Base-by-base conservation (phyloP, 2,329 filamentous ascomycete species). In the Epichloe bromicola region DNA sequence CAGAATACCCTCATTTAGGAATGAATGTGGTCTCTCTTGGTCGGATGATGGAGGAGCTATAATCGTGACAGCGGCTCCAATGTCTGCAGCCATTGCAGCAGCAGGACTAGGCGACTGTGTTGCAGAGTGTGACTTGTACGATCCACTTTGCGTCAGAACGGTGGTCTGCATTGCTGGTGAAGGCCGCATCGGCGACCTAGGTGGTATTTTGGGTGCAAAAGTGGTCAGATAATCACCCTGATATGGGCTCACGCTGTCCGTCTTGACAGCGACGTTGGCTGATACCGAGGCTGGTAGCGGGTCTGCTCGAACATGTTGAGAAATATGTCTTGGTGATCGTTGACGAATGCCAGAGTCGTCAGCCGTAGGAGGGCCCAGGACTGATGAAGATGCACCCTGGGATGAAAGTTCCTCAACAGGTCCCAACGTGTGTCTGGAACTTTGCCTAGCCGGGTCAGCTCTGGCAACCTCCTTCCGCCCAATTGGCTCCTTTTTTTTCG, bases 291-390 rank as follows among this genome's bases (percentile, higher is more conserved):
- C 26, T 17, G 40, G 37, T 19, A 39, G 8, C 26, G 26, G 12
- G 8, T 40, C 34, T 12, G 38, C n/a, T 14, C 30, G 39, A 23
- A 51, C 8, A 20, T 33, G 38, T 14, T 51, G 48, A 6, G 54
- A 54, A 5, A 62, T 57, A 8, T 71, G 66, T 45, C 71, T 65
- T 15, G 77, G 76, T 2, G 77, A 80, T 44, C 78, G 67, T 56
- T 74, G 70, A 11, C 76, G 70, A 30, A 79, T 57, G 42, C 71
- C 72, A 20, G 33, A 8, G 7, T 12, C 37, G 20, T 43, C 17
- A 7, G 71, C 67, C 2, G 71, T 74, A 11, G 72, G 74, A 4
- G 70, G 72, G 12, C 63, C 65, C 1, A 68, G 72, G 47, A 64
- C 64, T 34, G 50, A 20, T 2, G 57, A 54, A 2, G 60, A 59